These are phyloP conservation scores for Chionographis japonica DNA, from an alignment of 106 monocot species.

Conservation along the genomic window DNA sequence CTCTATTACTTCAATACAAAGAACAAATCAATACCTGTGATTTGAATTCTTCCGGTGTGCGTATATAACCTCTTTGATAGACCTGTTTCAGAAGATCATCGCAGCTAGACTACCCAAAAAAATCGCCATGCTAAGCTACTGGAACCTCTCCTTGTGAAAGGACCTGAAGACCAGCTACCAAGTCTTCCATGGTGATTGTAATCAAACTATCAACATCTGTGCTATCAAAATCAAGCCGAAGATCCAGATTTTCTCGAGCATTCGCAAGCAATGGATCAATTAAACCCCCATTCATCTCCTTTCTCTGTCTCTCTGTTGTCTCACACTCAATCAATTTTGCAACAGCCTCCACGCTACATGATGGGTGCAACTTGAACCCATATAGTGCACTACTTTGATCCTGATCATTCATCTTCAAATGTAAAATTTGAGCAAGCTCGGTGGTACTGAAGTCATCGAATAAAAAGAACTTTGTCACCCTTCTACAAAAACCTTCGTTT, in stretches of 20 bases:
- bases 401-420: constrained; percentile 62
- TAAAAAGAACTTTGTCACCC: constrained; percentile 89
- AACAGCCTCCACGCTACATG: constrained; percentile 50
- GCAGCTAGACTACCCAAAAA: no score
- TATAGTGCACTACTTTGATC: constrained; percentile 44
- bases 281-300: constrained; percentile 84
- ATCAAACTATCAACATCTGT: constrained; percentile 43
- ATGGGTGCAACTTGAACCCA: constrained; percentile 81
- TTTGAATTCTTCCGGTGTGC: no score
- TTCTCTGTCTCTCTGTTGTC: constrained; percentile 54
- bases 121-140: background rate
- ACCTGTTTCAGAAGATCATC: background rate
- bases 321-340: constrained; percentile 38
- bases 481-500: constrained; percentile 86
- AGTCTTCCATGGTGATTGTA: constrained; percentile 82
- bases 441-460: constrained; percentile 70
- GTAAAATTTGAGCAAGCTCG: constrained; percentile 75
- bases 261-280: constrained; percentile 71
- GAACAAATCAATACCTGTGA: background rate
- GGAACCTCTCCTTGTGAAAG: constrained; percentile 25
- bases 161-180: constrained; percentile 52
- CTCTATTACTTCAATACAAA: no score
- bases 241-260: constrained; percentile 85
- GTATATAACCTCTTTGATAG: no score
- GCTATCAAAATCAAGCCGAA: constrained; percentile 75